These are phyloP conservation scores for button mushroom (Agaricus bisporus) DNA, from an alignment of 768 basidiomycete genomes.

Conservation along the genomic window DNA sequence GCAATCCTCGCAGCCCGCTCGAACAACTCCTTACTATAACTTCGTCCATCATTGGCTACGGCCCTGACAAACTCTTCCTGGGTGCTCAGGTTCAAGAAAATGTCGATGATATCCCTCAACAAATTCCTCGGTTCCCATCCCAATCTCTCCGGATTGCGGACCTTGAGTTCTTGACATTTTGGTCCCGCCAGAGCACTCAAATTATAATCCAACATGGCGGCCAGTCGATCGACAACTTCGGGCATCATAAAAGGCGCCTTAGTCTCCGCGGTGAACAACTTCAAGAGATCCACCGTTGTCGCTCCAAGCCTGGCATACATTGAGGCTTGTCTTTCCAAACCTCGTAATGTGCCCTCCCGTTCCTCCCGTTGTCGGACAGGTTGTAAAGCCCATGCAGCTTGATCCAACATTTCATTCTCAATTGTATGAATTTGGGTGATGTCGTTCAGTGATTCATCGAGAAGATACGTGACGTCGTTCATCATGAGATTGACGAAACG, in stretches of 20 bases:
- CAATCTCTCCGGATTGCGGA: constrained; percentile 83
- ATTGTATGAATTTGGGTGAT: constrained; percentile 85
- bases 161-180: constrained; percentile 77
- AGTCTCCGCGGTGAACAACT: constrained; percentile 88
- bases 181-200: constrained; percentile 86
- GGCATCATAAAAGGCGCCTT: constrained; percentile 92
- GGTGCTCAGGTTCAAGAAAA: constrained; percentile 84
- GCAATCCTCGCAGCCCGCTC: constrained; percentile 70
- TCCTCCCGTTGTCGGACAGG: constrained; percentile 76
- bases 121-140: constrained; percentile 81
- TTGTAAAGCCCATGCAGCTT: constrained; percentile 59
- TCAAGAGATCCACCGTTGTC: constrained; percentile 86
- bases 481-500: constrained; percentile 97
- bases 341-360: constrained; percentile 67
- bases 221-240: constrained; percentile 92
- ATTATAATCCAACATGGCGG: constrained; percentile 96
- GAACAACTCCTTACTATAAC: constrained; percentile 82
- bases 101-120: constrained; percentile 81
- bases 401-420: constrained; percentile 79
- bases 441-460: constrained; percentile 92
- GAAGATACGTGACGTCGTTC: constrained; percentile 96
- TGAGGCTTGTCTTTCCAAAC: constrained; percentile 79
- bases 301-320: constrained; percentile 84
- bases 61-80: constrained; percentile 75
- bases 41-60: constrained; percentile 91